phyloP scores from a whole-genome alignment of 805 yeast species.

The Candida piceae region DNA sequence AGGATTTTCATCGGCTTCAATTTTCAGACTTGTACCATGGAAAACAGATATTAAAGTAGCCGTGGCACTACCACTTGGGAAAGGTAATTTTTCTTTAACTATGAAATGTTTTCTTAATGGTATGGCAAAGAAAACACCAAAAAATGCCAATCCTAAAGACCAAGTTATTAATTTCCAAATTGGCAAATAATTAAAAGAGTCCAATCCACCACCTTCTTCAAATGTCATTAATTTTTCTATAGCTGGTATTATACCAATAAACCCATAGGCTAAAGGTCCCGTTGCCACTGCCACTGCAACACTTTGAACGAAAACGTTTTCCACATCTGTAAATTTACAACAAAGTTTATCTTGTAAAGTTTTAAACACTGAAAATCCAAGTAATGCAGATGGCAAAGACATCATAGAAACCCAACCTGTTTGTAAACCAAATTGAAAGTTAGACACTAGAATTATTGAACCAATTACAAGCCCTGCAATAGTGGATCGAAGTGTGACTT shows the following conservation, averaged over 20 bases:
- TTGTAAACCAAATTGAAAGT: slow-evolving; percentile 93
- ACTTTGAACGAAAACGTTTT: slow-evolving; percentile 87
- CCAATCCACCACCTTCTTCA: slow-evolving; percentile 67
- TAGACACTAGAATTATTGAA: slow-evolving; percentile 76
- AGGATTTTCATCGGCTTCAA: slow-evolving; percentile 18
- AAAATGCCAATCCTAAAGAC: slow-evolving; percentile 84
- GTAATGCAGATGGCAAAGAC: slow-evolving; percentile 89
- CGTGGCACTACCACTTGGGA: slow-evolving; percentile 95
- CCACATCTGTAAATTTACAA: slow-evolving; percentile 75
- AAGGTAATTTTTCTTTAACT: slow-evolving; percentile 79
- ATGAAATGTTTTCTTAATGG: slow-evolving; percentile 84
- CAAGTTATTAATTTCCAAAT: slow-evolving; percentile 62
- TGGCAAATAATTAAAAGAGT: slow-evolving; percentile 30
- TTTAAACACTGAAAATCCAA: slow-evolving; percentile 82
- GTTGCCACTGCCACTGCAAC: slow-evolving; percentile 97
- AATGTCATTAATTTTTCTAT: slow-evolving; percentile 78
- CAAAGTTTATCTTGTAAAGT: slow-evolving; percentile 34
- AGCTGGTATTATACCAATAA: slow-evolving; percentile 95
- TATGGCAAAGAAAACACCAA: slow-evolving; percentile 94
- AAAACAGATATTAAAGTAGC: slow-evolving; percentile 87
- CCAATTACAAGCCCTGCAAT: slow-evolving; percentile 81
- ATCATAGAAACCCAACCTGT: slow-evolving; percentile 99
- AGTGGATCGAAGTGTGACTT: slow-evolving; percentile 69
- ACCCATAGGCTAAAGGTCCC: slow-evolving; percentile 92
- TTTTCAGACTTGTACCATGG: slow-evolving; percentile 58